Evolutionary conservation across 148 eudicot species (phyloP), one percentile per base, ranked within the genome.

Genomic region (Rhododendron kiyosumense): DNA sequence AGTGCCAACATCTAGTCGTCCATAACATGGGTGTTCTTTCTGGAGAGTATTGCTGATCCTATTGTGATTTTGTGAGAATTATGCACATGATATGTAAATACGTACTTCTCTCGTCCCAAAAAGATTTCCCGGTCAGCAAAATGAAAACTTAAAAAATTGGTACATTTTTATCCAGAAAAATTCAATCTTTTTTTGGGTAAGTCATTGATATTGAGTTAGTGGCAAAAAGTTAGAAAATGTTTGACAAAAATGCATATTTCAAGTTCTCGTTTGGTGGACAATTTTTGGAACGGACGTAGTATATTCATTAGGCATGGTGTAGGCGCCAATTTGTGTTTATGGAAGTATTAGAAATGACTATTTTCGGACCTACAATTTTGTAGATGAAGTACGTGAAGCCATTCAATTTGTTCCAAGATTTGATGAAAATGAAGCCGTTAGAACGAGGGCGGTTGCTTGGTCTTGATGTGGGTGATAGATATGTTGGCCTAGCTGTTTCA

Each of bases 391-490:
- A 89, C 85, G 57, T 93, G 88, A 95, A 90, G 89, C 98, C 97
- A 28, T 52, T 90, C 78, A 87, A 85, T 83, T 90, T 97, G 93
- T 95, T 88, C 89, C 96, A 91, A 79, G 95, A 93, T 10, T 83
- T 95, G 87, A n/a, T 83, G 84, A 94, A 92, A 87, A 77, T 88
- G 38, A 88, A 87, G 38, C 90, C 87, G 28, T 82, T 87, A 7
- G 84, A 88, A 83, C 74, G 80, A 54, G 93, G 95, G 30, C 98
- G 98, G 84, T 86, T 95, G 81, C 91, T 97, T 85, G 98, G 99
- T 6, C 79, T 97, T 85, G 98, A 95, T 90, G 98, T 97, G 71
- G 99, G 99, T 84, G 95, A 93, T 89, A 97, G 95, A 82, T 95
- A 93, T 86, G 95, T 97, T 30, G 99, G 98, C 28, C 86, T 97